Conservation (phyloP, 805 yeast species). For the Starmera pachycereana region DNA sequence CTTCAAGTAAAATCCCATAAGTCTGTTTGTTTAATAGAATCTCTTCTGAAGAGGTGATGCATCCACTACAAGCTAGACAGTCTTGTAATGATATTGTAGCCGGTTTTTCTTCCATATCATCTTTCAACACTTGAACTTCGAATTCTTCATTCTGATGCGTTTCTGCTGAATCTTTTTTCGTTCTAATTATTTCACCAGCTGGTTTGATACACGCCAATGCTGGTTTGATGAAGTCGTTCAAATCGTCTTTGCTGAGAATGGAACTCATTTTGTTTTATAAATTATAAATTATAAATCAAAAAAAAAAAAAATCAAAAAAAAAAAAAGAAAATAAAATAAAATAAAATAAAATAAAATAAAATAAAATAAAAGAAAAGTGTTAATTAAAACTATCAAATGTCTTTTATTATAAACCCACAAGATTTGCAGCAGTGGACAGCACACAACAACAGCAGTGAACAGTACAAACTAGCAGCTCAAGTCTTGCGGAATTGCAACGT, state of each 20-base stretch:
- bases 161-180: slow-evolving; percentile 39
- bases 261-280: slow-evolving; percentile 50
- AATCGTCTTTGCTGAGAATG: slow-evolving; percentile 45
- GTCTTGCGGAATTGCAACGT: slow-evolving; percentile 25
- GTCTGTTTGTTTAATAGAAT: slow-evolving; percentile 86
- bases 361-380: no score
- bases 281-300: no score
- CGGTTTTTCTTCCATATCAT: slow-evolving; percentile 31
- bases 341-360: no score
- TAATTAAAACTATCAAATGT: no score
- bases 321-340: no score
- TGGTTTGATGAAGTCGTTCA: slow-evolving; percentile 91
- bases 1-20: slow-evolving; percentile 64
- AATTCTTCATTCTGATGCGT: slow-evolving; percentile 45
- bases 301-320: no score
- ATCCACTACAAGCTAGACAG: slow-evolving; percentile 94
- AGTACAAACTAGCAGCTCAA: slow-evolving; percentile 24
- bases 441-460: neutral
- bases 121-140: slow-evolving; percentile 44
- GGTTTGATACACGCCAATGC: slow-evolving; percentile 95
- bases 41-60: slow-evolving; percentile 96
- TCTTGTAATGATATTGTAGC: slow-evolving; percentile 88
- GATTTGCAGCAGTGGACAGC: neutral
- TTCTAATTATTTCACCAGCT: slow-evolving; percentile 30
- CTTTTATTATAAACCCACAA: neutral